Evolutionary conservation across 306 rosid species (phyloP).

Genomic region (Hippophae tibetana): DNA sequence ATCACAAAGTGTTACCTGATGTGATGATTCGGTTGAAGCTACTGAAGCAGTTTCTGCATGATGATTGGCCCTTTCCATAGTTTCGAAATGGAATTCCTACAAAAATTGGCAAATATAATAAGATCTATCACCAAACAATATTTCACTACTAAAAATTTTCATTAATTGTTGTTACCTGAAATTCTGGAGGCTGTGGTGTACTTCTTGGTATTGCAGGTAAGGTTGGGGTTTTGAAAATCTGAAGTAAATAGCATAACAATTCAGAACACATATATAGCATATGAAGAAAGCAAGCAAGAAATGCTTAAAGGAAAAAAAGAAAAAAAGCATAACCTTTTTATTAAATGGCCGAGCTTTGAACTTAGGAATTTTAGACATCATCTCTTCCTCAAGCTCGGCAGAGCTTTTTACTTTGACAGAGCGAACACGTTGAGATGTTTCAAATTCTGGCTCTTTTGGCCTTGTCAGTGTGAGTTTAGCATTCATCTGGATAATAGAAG

Average conservation of each 20-base stretch:
- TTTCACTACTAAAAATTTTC: neutral
- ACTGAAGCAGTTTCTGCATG: slow-evolving; percentile 58
- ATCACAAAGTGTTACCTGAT: slow-evolving; percentile 34
- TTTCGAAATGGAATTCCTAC: slow-evolving; percentile 88
- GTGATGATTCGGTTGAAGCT: slow-evolving; percentile 55
- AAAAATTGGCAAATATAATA: slow-evolving; percentile 10
- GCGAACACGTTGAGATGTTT: slow-evolving; percentile 82
- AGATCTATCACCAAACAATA: neutral
- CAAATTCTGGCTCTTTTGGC: slow-evolving; percentile 94
- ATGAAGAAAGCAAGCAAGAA: no score
- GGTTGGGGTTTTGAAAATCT: slow-evolving; percentile 75
- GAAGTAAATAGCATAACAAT: slow-evolving; percentile 1
- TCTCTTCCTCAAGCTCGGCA: slow-evolving; percentile 90
- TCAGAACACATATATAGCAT: neutral
- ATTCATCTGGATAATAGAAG: slow-evolving; percentile 42
- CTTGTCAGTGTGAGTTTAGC: slow-evolving; percentile 81
- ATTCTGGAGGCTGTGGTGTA: slow-evolving; percentile 72
- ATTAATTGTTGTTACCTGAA: slow-evolving; percentile 38
- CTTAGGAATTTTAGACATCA: slow-evolving; percentile 97
- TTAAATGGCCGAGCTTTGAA: slow-evolving; percentile 86
- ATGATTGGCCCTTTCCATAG: slow-evolving; percentile 66
- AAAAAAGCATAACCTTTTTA: slow-evolving; percentile 46
- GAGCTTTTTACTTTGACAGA: slow-evolving; percentile 65
- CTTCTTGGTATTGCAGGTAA: slow-evolving; percentile 62
- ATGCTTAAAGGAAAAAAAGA: no score